Percentiles rank a stretch among this genome's conserved stretches.
Conservation (phyloP, 2,329 filamentous ascomycete species). For the Phialophora tarda region DNA sequence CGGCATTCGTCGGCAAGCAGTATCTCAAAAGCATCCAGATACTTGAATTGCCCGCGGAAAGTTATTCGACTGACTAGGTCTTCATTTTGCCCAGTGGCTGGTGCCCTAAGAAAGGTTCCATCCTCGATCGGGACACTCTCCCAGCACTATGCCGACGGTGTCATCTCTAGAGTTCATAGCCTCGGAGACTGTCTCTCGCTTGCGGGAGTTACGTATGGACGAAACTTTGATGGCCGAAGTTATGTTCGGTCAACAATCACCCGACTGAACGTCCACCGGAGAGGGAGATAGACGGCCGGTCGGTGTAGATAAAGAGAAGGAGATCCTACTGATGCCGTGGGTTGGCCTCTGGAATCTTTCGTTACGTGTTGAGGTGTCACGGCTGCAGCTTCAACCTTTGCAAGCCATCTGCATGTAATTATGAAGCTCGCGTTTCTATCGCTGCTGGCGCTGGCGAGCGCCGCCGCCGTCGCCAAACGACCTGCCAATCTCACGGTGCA, state of each 20-base stretch:
- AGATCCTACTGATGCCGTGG: neutral
- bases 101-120: neutral
- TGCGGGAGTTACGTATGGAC: neutral
- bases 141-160: neutral
- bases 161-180: neutral
- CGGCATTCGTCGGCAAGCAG: neutral
- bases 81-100: neutral
- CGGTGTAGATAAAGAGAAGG: slow-evolving; percentile 4
- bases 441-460: slow-evolving; percentile 5
- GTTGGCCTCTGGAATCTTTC: neutral
- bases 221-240: too few species aligned
- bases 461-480: neutral
- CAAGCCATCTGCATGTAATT: neutral
- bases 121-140: neutral
- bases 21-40: neutral
- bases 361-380: neutral
- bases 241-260: neutral
- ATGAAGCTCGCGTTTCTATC: slow-evolving; percentile 8
- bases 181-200: neutral
- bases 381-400: neutral
- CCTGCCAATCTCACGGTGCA: slow-evolving; percentile 12
- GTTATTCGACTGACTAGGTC: neutral
- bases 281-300: neutral
- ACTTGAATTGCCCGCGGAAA: neutral
- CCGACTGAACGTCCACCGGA: neutral